Base-by-base conservation (phyloP, 345 rosid species). In the Tarenaya hassleriana region DNA sequence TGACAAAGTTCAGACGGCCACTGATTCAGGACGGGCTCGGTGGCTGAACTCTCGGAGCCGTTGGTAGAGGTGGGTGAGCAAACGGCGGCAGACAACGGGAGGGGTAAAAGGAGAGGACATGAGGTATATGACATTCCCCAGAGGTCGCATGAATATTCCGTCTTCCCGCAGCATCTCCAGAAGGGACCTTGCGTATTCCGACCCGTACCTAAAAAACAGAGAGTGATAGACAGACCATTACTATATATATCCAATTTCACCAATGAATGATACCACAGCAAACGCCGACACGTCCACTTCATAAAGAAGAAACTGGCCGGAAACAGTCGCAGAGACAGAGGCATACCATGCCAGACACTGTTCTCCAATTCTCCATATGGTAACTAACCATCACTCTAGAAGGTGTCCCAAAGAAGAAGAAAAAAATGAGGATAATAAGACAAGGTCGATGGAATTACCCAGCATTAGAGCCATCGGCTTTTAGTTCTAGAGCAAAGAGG, bases 41-140 rank as follows among this genome's bases (percentile, higher is more conserved):
- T 43, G 43, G 56, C 40, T 47, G 40, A 78, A 80, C 45, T 72
- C 81, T 40, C 75, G 75, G 13, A 92, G 88, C 52, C 81, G 68
- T 46, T 17, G 57, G 52, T 73, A 47, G 58, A 91, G 81, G 56
- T 79, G 82, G 64, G 62, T 6, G 18, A 92, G 88, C 7, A 77
- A 74, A 45, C 34, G 69, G n/a, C 45, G 43, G 80, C 96, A 92
- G 54, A 58, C 61, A 34, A 75, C 69, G 4, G 96, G 81, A 34
- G 86, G 54, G 8, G 95, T 79, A 57, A 88, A 85, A 49, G 98
- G 96, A 0, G 94, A 88, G 50, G 88, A 88, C 83, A 92, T 79
- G 63, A 92, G 76, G 63, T 92, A 92, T 10, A 92, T 70, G 14
- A 88, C 94, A 67, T 83, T 83, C 31, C 98, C 98, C 15, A 92